phyloP scores from a whole-genome alignment of 2,329 filamentous ascomycete genomes.

The Botryosphaeria dothidea region DNA sequence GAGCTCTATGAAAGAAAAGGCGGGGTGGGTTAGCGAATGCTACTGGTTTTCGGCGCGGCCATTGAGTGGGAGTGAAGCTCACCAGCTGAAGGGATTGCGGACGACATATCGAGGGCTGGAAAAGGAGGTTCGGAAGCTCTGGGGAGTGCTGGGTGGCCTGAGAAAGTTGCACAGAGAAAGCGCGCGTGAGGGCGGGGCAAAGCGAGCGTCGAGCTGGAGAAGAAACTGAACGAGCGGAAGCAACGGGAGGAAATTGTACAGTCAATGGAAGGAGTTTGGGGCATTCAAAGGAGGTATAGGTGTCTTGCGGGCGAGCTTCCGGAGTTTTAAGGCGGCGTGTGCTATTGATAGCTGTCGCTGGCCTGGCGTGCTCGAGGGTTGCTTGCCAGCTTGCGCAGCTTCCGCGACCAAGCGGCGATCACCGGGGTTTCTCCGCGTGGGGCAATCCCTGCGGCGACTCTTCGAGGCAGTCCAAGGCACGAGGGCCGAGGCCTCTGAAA shows the following conservation, averaged over 20 bases:
- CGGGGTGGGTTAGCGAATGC: slow-evolving; percentile 11
- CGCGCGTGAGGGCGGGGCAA: not conserved
- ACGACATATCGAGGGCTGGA: slow-evolving; percentile 7
- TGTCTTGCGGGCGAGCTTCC: not conserved
- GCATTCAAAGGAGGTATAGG: not conserved
- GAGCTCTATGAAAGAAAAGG: slow-evolving; percentile 35
- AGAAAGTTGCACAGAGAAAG: not conserved
- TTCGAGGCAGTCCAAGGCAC: not conserved
- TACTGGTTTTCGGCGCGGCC: not conserved
- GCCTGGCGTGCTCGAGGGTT: not conserved
- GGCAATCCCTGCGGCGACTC: not conserved
- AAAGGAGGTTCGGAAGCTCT: not conserved
- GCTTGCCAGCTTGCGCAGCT: slow-evolving; percentile 15
- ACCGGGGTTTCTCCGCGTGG: slow-evolving; percentile 11
- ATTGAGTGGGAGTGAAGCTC: not conserved
- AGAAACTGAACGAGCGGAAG: slow-evolving; percentile 6
- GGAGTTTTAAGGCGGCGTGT: slow-evolving; percentile 5
- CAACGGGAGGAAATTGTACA: not conserved
- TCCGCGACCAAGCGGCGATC: slow-evolving; percentile 13
- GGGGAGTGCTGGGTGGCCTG: slow-evolving; percentile 8
- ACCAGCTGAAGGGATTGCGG: slow-evolving; percentile 31
- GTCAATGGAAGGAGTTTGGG: not conserved
- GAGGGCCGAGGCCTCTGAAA: not conserved
- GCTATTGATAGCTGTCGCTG: slow-evolving; percentile 7
- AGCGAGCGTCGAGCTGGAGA: slow-evolving; percentile 2